Percentiles rank a stretch among this genome's conserved stretches.
These are phyloP conservation scores for Hymenoscyphus albidus DNA, from an alignment of 2,329 filamentous ascomycete species.

Conservation along the genomic window DNA sequence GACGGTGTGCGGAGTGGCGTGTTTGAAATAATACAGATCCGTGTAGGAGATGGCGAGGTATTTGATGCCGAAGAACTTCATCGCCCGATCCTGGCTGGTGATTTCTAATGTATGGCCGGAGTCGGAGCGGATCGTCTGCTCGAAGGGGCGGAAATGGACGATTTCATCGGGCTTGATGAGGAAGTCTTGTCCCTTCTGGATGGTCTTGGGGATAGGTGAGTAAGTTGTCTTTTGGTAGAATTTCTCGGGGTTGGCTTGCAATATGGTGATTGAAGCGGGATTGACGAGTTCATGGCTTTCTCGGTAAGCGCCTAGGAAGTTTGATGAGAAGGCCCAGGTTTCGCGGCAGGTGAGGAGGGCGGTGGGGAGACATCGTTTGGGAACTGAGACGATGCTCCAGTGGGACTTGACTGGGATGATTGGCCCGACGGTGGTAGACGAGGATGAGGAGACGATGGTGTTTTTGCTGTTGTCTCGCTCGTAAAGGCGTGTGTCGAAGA, in stretches of 20 bases:
- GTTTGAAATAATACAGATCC: not conserved
- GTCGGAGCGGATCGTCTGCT: no score
- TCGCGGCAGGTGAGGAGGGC: not conserved
- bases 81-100: not conserved
- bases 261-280: not conserved
- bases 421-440: not conserved
- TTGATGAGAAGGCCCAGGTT: not conserved
- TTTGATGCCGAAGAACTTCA: not conserved
- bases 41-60: not conserved
- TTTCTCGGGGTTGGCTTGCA: not conserved
- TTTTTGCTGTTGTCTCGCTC: not conserved
- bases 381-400: constrained; percentile 2
- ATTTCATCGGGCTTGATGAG: not conserved
- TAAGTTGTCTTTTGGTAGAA: not conserved
- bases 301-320: not conserved
- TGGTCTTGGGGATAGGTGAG: not conserved
- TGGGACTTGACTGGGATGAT: not conserved
- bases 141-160: not conserved
- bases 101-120: not conserved
- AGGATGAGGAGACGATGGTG: no score
- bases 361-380: not conserved
- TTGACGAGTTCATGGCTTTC: not conserved
- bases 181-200: not conserved
- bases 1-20: not conserved
- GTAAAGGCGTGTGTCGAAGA: constrained; percentile 4